A percentile compares a stretch with the other conserved stretches of the same genome.
Evolutionary conservation across 306 rosid species (phyloP).

Genomic region (Vigna trinervia): DNA sequence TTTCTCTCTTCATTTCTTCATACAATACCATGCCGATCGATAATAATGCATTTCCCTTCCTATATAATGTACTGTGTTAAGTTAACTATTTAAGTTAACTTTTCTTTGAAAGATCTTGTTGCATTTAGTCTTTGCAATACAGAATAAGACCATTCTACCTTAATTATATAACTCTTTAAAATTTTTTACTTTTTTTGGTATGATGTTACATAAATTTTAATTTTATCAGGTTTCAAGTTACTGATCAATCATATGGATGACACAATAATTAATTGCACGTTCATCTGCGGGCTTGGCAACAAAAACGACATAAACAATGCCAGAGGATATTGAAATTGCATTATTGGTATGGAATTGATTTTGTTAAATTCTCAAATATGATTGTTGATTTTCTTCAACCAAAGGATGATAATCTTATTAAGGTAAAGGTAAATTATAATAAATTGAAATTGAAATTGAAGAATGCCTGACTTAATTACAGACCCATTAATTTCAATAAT

Average conservation of each 20-base stretch:
- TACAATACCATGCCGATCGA: constrained; percentile 11
- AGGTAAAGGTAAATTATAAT: background rate
- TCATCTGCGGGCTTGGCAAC: constrained; percentile 7
- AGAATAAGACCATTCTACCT: background rate
- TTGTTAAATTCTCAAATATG: background rate
- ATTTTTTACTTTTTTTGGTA: background rate
- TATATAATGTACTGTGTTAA: background rate
- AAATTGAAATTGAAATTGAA: background rate
- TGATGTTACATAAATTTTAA: background rate
- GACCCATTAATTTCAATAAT: background rate
- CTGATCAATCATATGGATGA: constrained; percentile 1
- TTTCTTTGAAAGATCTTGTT: background rate
- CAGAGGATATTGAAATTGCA: background rate
- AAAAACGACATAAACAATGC: background rate
- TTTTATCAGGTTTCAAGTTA: background rate
- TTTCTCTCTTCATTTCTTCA: background rate
- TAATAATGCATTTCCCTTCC: constrained; percentile 16
- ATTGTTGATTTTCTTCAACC: background rate
- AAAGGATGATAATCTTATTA: background rate
- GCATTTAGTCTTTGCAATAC: background rate
- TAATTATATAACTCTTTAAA: no score
- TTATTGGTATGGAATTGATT: constrained; percentile 2
- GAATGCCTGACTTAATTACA: background rate
- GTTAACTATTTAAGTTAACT: background rate
- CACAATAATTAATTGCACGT: background rate